Evolutionary conservation across 306 rosid species (phyloP).

Genomic region (Betula pendula): DNA sequence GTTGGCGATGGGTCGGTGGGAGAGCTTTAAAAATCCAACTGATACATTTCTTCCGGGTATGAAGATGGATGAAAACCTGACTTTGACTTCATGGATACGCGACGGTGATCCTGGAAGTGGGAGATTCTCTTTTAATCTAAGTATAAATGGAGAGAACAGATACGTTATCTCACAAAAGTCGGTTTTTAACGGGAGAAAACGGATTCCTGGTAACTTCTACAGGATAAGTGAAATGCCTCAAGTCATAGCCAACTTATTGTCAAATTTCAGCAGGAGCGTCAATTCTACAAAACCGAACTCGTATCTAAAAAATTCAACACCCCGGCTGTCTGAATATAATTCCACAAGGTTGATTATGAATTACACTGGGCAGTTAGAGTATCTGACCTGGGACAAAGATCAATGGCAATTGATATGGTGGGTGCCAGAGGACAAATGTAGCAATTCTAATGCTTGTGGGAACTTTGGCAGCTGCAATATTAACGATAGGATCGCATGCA

Average conservation of each 20-base stretch:
- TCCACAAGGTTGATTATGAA: neutral
- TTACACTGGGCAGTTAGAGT: neutral
- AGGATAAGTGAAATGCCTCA: too few species aligned
- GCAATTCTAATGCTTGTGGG: constrained; percentile 35
- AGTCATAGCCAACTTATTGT: too few species aligned
- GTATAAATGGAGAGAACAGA: too few species aligned
- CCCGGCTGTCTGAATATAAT: neutral
- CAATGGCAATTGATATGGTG: neutral
- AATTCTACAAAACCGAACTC: too few species aligned
- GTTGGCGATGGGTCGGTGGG: neutral
- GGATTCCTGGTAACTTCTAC: too few species aligned
- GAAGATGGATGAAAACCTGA: neutral
- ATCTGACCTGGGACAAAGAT: too few species aligned
- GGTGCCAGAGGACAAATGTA: constrained; percentile 20
- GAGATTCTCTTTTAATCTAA: too few species aligned
- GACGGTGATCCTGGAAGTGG: too few species aligned
- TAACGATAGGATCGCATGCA: too few species aligned
- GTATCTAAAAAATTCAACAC: neutral
- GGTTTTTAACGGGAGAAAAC: too few species aligned
- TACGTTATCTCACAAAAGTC: too few species aligned
- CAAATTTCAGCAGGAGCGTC: too few species aligned
- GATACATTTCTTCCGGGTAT: neutral
- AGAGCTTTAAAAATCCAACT: neutral
- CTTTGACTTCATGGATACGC: neutral
- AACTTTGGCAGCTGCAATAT: constrained; percentile 20